Evolutionary conservation across 495 filamentous ascomycete species (phyloP).

Genomic region (Aspergillus coremiiformis): DNA sequence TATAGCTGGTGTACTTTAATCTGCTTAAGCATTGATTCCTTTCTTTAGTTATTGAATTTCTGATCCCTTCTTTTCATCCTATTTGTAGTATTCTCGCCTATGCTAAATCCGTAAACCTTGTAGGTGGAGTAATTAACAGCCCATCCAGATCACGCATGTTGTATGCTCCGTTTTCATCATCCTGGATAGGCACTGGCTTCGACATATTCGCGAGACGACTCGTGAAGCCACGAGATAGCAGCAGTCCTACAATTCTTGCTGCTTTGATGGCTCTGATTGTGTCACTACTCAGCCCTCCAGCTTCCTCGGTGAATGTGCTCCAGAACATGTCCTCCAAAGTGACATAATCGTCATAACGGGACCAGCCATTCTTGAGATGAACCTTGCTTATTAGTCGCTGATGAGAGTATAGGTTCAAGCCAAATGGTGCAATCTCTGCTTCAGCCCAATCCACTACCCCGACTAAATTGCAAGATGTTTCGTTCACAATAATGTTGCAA

Average conservation of each 20-base stretch:
- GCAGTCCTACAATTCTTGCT: slow-evolving; percentile 31
- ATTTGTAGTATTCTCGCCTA: too few species aligned
- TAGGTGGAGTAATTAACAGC: slow-evolving; percentile 28
- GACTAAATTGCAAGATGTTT: slow-evolving; percentile 25
- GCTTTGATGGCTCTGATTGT: slow-evolving; percentile 24
- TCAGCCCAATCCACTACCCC: slow-evolving; percentile 40
- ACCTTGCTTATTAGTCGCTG: slow-evolving; percentile 27
- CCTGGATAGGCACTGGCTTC: slow-evolving; percentile 26
- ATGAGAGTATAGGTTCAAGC: slow-evolving; percentile 32
- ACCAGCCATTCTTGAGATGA: slow-evolving; percentile 32
- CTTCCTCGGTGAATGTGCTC: slow-evolving; percentile 24
- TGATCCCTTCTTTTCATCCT: too few species aligned
- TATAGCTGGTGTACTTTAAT: too few species aligned
- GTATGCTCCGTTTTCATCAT: slow-evolving; percentile 33
- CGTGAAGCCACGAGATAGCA: slow-evolving; percentile 32
- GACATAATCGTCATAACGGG: slow-evolving; percentile 28
- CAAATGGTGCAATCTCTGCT: slow-evolving; percentile 32
- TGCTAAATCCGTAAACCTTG: slow-evolving; percentile 23
- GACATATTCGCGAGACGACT: slow-evolving; percentile 31
- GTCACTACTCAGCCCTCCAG: slow-evolving; percentile 23
- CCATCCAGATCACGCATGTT: slow-evolving; percentile 34
- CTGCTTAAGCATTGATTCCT: too few species aligned
- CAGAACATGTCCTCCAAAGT: slow-evolving; percentile 26
- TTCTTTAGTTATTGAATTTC: too few species aligned
- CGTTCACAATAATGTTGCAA: slow-evolving; percentile 34